Evolutionary conservation across 164 flowering plant genomes (phyloP), one percentile per base, ranked within the genome.

Genomic region (Warburgia ugandensis): DNA sequence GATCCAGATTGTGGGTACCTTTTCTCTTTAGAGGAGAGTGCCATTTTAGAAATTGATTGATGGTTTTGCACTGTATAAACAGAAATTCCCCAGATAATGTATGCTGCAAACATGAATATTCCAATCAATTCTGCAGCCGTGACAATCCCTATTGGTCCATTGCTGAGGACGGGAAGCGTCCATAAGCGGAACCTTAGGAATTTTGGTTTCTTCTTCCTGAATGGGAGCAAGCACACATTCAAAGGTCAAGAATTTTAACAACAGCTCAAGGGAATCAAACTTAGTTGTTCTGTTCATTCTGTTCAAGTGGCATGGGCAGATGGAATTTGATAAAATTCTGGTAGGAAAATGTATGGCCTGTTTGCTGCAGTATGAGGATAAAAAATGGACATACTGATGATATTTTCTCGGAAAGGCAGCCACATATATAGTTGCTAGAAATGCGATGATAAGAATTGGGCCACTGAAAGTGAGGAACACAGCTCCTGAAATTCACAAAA

Each of bases 111-210:
- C 21, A 85, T 50, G 14, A 75, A 10, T 47, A 87, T 83, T 33
- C 94, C 96, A 47, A 91, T 73, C 7, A 85, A 64, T 56, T 91
- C 98, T 5, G 84, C 86, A 14, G 88, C 95, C 13, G 92, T 74
- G 48, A 91, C 90, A 53, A 91, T 95, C 30, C 96, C 96, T 60
- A 91, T 85, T 13, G 88, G 95, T 37, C 95, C 96, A 61, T 83
- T 80, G 30, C 85, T 82, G 29, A 87, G 65, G 6, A 81, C 73
- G 2, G 96, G 98, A 53, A 91, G 80, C 7, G 98, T 91, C 98
- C 95, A 83, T 45, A 91, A 51, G n/a, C 90, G 76, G 44, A 78
- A 70, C 14, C 70, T 51, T 19, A 92, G 85, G 30, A 41, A 20
- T 51, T 67, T 79, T 6, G 51, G 21, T 19, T 29, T 48, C 74